phyloP scores from a whole-genome alignment of 2,329 filamentous ascomycete genomes.

The Sclerotiophoma versabilis region DNA sequence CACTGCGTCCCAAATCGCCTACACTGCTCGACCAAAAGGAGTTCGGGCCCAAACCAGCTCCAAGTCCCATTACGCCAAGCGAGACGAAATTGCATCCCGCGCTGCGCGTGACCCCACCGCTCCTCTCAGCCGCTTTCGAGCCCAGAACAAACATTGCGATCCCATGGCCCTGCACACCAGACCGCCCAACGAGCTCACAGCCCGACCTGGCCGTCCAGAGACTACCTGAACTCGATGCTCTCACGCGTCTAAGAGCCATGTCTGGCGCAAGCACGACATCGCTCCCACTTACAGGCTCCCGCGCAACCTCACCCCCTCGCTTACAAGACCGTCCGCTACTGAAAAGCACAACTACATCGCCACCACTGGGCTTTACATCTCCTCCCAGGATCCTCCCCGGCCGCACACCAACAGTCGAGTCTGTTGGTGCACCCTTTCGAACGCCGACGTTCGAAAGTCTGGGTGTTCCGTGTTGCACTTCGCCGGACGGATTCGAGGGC shows the following conservation, averaged over 20 bases:
- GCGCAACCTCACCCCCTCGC: constrained; percentile 8
- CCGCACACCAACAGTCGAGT: background rate
- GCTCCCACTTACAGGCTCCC: constrained; percentile 34
- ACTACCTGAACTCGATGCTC: background rate
- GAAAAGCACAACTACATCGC: background rate
- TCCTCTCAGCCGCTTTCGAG: constrained; percentile 9
- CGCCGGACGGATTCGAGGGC: background rate
- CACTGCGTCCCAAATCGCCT: constrained; percentile 22
- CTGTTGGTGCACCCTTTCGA: background rate
- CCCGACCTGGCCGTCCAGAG: background rate
- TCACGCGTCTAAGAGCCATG: constrained; percentile 9
- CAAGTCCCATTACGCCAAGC: constrained; percentile 8
- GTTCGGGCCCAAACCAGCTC: constrained; percentile 6
- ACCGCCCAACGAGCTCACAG: constrained; percentile 13
- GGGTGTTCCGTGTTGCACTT: constrained; percentile 5
- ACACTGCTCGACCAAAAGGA: constrained; percentile 19
- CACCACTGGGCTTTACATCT: background rate
- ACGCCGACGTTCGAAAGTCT: constrained; percentile 16
- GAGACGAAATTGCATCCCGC: constrained; percentile 26
- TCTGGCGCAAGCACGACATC: constrained; percentile 26
- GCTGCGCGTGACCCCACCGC: constrained; percentile 14
- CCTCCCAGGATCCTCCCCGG: background rate
- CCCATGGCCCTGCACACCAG: constrained; percentile 22
- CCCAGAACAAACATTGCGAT: constrained; percentile 15
- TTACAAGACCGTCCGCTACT: constrained; percentile 12